A percentile compares a stretch with the other conserved stretches of the same genome.
Conservation (phyloP, 768 basidiomycete species). For the Hericium coralloides region DNA sequence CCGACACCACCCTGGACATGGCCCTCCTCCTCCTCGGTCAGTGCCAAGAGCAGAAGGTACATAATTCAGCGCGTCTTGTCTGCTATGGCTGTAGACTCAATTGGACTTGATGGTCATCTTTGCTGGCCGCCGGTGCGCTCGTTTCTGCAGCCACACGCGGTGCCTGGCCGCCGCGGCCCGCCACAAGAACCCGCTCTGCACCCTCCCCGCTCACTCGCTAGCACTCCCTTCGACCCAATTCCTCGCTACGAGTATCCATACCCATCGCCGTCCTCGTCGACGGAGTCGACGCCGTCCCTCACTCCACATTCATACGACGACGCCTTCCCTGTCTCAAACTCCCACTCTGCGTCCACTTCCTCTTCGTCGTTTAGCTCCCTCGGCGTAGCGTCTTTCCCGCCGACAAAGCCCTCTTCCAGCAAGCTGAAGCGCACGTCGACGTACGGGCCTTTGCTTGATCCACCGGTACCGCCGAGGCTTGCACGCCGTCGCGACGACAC, state of each 20-base stretch:
- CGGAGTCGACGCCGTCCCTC: background rate
- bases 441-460: background rate
- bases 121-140: background rate
- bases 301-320: background rate
- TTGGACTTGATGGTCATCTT: background rate
- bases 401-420: background rate
- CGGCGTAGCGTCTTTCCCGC: background rate
- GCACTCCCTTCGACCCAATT: constrained; percentile 4
- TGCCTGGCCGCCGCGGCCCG: background rate
- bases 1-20: background rate
- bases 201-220: background rate
- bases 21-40: background rate
- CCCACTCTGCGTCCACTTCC: background rate
- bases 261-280: background rate
- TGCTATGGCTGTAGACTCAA: too few species aligned
- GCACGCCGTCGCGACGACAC: background rate
- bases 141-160: background rate
- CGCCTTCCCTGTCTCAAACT: background rate
- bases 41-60: background rate
- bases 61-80: too few species aligned
- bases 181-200: background rate
- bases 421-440: background rate
- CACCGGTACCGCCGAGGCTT: background rate
- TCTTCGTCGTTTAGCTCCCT: background rate
- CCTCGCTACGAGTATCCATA: constrained; percentile 5